A percentile compares a stretch with the other conserved stretches of the same genome.
Conservation (phyloP, 768 basidiomycete genomes). For the Hysterangium stoloniferum region DNA sequence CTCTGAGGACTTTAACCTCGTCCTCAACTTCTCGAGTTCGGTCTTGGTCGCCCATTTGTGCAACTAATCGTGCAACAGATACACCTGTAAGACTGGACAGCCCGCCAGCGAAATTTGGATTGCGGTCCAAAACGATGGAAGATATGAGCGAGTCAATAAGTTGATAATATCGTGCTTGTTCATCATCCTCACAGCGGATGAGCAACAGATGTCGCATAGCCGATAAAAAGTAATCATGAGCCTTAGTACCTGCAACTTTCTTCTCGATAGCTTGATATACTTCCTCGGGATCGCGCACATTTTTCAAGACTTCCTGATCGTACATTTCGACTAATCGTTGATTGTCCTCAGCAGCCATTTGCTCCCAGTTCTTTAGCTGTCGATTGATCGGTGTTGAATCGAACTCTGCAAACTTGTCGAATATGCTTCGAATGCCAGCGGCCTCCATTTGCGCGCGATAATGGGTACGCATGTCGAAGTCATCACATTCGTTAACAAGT, state of each 20-base stretch:
- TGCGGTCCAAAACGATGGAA: constrained; percentile 89
- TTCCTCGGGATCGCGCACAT: constrained; percentile 76
- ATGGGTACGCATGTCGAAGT: constrained; percentile 78
- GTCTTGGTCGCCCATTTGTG: constrained; percentile 87
- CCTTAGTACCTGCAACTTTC: constrained; percentile 72
- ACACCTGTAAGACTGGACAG: constrained; percentile 81
- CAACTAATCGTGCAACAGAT: constrained; percentile 82
- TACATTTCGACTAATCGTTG: constrained; percentile 60
- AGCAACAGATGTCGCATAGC: constrained; percentile 91
- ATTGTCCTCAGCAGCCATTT: constrained; percentile 68
- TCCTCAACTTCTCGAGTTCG: constrained; percentile 68
- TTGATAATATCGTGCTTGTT: constrained; percentile 83
- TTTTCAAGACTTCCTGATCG: constrained; percentile 67
- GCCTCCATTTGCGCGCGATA: constrained; percentile 86
- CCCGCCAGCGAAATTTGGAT: constrained; percentile 52
- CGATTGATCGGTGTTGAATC: constrained; percentile 56
- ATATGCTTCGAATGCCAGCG: constrained; percentile 68
- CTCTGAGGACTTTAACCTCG: constrained; percentile 65
- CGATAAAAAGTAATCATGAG: constrained; percentile 81
- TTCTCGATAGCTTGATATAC: constrained; percentile 76
- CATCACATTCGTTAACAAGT: constrained; percentile 58
- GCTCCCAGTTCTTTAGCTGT: constrained; percentile 54
- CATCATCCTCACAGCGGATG: constrained; percentile 80
- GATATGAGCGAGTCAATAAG: constrained; percentile 85
- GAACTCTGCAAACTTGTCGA: constrained; percentile 62